These are phyloP conservation scores for Hanseniaspora lindneri DNA, from an alignment of 805 yeast species.

Conservation along the genomic window DNA sequence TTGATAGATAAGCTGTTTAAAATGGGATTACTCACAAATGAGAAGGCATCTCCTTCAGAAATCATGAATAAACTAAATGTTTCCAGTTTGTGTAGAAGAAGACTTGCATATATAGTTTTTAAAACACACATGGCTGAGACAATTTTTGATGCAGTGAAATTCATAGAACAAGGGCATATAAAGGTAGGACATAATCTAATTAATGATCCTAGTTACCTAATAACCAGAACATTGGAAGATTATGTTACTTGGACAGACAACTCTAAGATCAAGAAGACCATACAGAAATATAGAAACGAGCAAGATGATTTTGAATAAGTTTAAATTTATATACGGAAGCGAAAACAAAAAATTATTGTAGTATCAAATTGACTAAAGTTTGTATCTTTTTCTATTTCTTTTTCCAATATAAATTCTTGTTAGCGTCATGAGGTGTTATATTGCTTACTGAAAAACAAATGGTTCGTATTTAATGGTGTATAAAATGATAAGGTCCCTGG, in stretches of 20 bases:
- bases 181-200: slow-evolving; percentile 93
- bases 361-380: too few relatives aligned
- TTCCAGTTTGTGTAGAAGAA: slow-evolving; percentile 79
- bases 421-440: too few relatives aligned
- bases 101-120: slow-evolving; percentile 91
- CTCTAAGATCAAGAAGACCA: slow-evolving; percentile 81
- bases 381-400: too few relatives aligned
- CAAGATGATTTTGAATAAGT: slow-evolving; percentile 45
- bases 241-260: slow-evolving; percentile 96
- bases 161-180: slow-evolving; percentile 93
- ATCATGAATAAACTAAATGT: slow-evolving; percentile 86
- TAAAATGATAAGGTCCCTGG: too few relatives aligned
- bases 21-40: slow-evolving; percentile 59
- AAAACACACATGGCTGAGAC: slow-evolving; percentile 88
- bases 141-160: slow-evolving; percentile 75
- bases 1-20: slow-evolving; percentile 74
- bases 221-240: slow-evolving; percentile 89
- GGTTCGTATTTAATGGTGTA: too few relatives aligned
- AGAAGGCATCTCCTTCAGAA: slow-evolving; percentile 62
- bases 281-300: slow-evolving; percentile 73
- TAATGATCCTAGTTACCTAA: slow-evolving; percentile 89
- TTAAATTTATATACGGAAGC: background rate
- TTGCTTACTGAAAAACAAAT: too few relatives aligned
- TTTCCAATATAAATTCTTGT: too few relatives aligned
- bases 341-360: too few relatives aligned